These are phyloP conservation scores for Exophiala viscosa DNA, from an alignment of 2,329 filamentous ascomycete genomes.

Conservation along the genomic window DNA sequence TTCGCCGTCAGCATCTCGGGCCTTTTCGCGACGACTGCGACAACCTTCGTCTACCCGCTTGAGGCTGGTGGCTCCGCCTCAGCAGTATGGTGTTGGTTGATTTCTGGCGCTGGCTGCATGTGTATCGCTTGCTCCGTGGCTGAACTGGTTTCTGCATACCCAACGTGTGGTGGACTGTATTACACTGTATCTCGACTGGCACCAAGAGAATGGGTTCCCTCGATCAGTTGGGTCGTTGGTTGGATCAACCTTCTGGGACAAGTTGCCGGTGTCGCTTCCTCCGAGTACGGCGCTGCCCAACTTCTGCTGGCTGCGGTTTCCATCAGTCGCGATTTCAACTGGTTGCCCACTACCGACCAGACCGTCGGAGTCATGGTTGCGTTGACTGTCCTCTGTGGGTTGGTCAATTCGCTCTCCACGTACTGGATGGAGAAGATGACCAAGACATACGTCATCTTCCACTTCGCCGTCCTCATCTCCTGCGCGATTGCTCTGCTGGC, in stretches of 20 bases:
- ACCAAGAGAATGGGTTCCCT: conserved; percentile 44
- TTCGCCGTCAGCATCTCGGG: conserved; percentile 58
- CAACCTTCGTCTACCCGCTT: conserved; percentile 54
- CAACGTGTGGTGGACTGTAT: conserved; percentile 55
- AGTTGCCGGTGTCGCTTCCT: conserved; percentile 53
- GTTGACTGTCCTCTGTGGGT: conserved; percentile 50
- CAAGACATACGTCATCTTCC: conserved; percentile 56
- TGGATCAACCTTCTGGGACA: conserved; percentile 50
- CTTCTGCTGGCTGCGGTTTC: conserved; percentile 55
- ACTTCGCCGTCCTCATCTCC: conserved; percentile 50
- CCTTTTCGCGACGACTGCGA: conserved; percentile 54
- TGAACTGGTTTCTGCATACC: conserved; percentile 57
- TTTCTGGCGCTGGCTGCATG: conserved; percentile 55
- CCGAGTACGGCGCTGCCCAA: conserved; percentile 56
- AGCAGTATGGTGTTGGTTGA: conserved; percentile 58
- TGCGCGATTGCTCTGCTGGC: conserved; percentile 52
- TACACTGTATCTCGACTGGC: conserved; percentile 57
- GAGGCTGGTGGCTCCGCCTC: conserved; percentile 52
- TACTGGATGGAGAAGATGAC: conserved; percentile 57
- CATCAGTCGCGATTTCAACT: conserved; percentile 48
- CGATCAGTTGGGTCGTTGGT: conserved; percentile 47
- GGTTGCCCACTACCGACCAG: conserved; percentile 45
- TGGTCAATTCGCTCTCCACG: conserved; percentile 55
- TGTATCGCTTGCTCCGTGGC: conserved; percentile 54
- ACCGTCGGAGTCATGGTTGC: conserved; percentile 56